Conservation (phyloP, 176 grass and related monocot species). For the Areca catechu region DNA sequence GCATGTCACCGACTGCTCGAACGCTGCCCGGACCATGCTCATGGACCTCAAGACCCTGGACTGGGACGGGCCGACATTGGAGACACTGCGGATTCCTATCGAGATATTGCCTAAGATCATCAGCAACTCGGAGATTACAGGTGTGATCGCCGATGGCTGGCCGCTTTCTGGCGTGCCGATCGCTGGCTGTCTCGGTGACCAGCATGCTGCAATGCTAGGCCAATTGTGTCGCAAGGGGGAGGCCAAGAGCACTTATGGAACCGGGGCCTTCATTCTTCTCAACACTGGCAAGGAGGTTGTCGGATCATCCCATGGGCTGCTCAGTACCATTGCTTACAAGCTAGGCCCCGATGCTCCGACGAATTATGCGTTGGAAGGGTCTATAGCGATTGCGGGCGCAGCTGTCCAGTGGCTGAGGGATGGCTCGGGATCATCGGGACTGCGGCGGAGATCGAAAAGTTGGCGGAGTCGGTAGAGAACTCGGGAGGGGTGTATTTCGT, state of each 20-base stretch:
- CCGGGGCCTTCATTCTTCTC: conserved; percentile 92
- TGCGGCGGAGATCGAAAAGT: conserved; percentile 51
- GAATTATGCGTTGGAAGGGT: conserved; percentile 85
- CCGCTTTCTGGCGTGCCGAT: conserved; percentile 63
- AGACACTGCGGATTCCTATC: conserved; percentile 42
- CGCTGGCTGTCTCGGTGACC: conserved; percentile 70
- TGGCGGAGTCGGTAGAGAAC: conserved; percentile 54
- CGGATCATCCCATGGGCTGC: conserved; percentile 54
- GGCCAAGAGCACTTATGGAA: conserved; percentile 90
- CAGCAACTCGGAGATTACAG: conserved; percentile 73
- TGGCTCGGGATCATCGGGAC: conserved; percentile 48
- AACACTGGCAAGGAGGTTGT: conserved; percentile 72
- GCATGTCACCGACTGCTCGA: conserved; percentile 89
- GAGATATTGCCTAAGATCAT: conserved; percentile 80
- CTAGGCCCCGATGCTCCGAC: conserved; percentile 44
- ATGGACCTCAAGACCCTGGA: conserved; percentile 84
- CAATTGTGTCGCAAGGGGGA: conserved; percentile 81
- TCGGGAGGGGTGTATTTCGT: conserved; percentile 85
- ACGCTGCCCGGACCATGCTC: conserved; percentile 87
- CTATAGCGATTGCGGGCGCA: conserved; percentile 91
- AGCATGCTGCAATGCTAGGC: conserved; percentile 83
- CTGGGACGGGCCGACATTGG: conserved; percentile 59
- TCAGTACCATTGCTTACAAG: conserved; percentile 78
- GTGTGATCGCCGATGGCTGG: conserved; percentile 40
- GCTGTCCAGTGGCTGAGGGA: conserved; percentile 94